Percentiles rank a stretch among this genome's conserved stretches.
These are phyloP conservation scores for Xerocomellus chrysenteron DNA, from an alignment of 768 basidiomycete genomes.

Conservation along the genomic window DNA sequence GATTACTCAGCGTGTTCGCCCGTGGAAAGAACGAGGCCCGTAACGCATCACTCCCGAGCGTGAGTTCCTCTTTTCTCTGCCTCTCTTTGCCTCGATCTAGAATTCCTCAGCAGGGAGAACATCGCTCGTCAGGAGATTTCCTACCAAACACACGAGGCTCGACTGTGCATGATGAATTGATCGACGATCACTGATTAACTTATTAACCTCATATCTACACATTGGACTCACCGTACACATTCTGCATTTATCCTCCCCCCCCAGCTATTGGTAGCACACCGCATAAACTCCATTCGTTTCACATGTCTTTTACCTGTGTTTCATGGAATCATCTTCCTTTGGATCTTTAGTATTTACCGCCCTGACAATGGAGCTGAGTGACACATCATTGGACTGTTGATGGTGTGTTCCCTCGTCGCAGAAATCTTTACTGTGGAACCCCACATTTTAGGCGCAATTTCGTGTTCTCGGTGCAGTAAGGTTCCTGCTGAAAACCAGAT, in stretches of 20 bases:
- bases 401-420: neutral
- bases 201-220: neutral
- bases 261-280: neutral
- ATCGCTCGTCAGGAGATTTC: slow-evolving; percentile 2
- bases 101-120: slow-evolving; percentile 4
- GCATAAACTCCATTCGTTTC: neutral
- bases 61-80: slow-evolving; percentile 5
- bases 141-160: neutral
- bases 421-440: neutral
- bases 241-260: neutral
- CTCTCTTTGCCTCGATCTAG: neutral
- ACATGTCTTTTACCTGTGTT: neutral
- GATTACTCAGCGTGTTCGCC: slow-evolving; percentile 30
- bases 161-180: slow-evolving; percentile 2
- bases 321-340: neutral
- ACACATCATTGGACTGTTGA: neutral
- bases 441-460: neutral
- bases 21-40: slow-evolving; percentile 22
- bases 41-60: slow-evolving; percentile 4
- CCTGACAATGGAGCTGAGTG: neutral
- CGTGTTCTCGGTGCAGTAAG: neutral
- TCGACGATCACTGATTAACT: slow-evolving; percentile 6
- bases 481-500: neutral
- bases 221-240: neutral
- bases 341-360: neutral